Evolutionary conservation across 805 yeast genomes (phyloP), one percentile per base, ranked within the genome.

Genomic region (Candida caryicola): DNA sequence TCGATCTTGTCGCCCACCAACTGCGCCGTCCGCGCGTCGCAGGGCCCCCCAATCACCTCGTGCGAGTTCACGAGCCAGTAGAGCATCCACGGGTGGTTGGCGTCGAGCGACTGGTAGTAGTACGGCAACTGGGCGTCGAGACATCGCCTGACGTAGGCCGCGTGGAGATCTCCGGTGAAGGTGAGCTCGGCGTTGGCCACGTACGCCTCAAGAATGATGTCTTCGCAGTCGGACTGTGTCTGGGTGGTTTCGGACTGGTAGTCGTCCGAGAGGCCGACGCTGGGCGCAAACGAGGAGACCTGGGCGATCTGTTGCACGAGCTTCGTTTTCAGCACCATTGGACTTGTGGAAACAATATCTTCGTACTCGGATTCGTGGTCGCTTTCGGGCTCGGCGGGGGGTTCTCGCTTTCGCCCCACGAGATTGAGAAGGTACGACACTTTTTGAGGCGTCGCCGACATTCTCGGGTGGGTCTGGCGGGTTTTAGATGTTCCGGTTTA

Each of bases 71-170:
- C 55, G 5, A 82, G 62, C 99, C 99, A 93, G 56, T 85, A 91
- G 1, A 85, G 41, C 52, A 91, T 64, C 98, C 98, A 93, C 0
- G 95, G 81, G 43, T 83, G 89, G n/a, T 93, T 85, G 0, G 97
- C 93, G 59, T 91, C 97, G 33, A 87, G 66, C 0, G 73, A 73
- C 3, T 59, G 54, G 56, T 74, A 82, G 6, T 58, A 64, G 2
- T 62, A 45, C 0, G 89, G 85, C 18, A 85, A 66, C 13, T 71
- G 63, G 8, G 60, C 54, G 7, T 55, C 48, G 17, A 79, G 60
- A 14, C 66, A 63, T n/a, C 53, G 41, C 15, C 64, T 57, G 10
- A 77, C 57, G 51, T 70, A 84, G 35, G 45, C 43, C 7, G 55
- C 38, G 52, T 83, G 89, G 1, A 47, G 43, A 4, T 56, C 56